Evolutionary conservation across 768 basidiomycete species (phyloP).

Genomic region (Panaeolus cyanescens): DNA sequence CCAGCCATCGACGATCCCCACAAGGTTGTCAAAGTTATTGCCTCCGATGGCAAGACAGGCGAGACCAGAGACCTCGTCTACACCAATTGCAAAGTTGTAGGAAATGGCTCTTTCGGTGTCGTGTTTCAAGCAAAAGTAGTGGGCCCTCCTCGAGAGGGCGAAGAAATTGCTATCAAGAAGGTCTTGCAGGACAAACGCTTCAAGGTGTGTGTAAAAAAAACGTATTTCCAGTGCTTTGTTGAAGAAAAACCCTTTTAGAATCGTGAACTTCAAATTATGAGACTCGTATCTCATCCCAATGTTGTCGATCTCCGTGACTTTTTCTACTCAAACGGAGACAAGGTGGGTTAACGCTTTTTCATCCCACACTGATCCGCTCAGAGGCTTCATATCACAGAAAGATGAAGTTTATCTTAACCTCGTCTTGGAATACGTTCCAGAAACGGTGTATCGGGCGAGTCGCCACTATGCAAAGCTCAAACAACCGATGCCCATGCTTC

Average conservation of each 20-base stretch:
- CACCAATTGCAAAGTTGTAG: slow-evolving; percentile 97
- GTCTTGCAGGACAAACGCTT: slow-evolving; percentile 99
- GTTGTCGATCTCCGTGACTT: slow-evolving; percentile 97
- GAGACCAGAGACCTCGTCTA: slow-evolving; percentile 88
- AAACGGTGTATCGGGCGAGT: slow-evolving; percentile 98
- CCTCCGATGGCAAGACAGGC: slow-evolving; percentile 92
- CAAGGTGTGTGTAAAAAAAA: slow-evolving; percentile 70
- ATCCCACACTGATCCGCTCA: slow-evolving; percentile 11
- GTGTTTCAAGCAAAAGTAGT: slow-evolving; percentile 95
- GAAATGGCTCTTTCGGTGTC: slow-evolving; percentile 98
- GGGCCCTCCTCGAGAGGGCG: slow-evolving; percentile 58
- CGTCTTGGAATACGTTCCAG: slow-evolving; percentile 98
- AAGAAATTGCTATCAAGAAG: slow-evolving; percentile 99
- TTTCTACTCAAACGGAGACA: slow-evolving; percentile 99
- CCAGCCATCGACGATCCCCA: slow-evolving; percentile 93
- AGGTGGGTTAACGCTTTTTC: slow-evolving; percentile 56
- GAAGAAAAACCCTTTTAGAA: slow-evolving; percentile 58
- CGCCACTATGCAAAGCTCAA: slow-evolving; percentile 99
- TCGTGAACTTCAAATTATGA: slow-evolving; percentile 99
- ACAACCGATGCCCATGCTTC: slow-evolving; percentile 99
- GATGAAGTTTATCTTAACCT: slow-evolving; percentile 99
- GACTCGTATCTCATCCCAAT: slow-evolving; percentile 94
- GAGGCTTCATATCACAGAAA: slow-evolving; percentile 60
- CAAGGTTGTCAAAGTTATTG: slow-evolving; percentile 93
- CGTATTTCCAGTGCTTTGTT: slow-evolving; percentile 16